phyloP scores from a whole-genome alignment of 228 moss, liverwort and hornwort genomes.

The Sphagnum fallax region DNA sequence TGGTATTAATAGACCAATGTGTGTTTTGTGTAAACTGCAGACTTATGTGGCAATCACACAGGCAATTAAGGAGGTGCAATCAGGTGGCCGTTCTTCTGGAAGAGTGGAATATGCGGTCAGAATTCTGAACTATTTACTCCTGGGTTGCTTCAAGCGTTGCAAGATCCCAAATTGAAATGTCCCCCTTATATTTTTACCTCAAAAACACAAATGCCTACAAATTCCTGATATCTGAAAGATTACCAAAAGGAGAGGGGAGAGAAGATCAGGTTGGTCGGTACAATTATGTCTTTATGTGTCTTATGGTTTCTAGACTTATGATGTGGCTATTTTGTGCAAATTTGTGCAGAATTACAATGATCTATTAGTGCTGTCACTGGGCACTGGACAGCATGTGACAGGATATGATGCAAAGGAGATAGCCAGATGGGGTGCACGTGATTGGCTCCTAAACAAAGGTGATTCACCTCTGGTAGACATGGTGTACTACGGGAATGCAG shows the following conservation, averaged over 20 bases:
- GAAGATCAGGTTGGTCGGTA: too few relatives aligned
- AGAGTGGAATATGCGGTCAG: constrained; percentile 16
- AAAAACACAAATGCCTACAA: too few relatives aligned
- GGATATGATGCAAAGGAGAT: constrained; percentile 45
- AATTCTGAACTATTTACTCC: background rate
- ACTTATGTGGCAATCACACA: constrained; percentile 39
- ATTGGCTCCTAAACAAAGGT: constrained; percentile 53
- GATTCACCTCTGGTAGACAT: constrained; percentile 57
- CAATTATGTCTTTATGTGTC: too few relatives aligned
- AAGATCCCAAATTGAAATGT: too few relatives aligned
- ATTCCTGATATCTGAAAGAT: too few relatives aligned
- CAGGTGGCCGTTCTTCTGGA: constrained; percentile 8
- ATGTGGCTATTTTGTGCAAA: background rate
- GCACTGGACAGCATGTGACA: constrained; percentile 47
- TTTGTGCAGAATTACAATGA: constrained; percentile 46
- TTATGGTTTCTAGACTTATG: too few relatives aligned
- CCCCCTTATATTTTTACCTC: too few relatives aligned
- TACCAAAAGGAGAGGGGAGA: too few relatives aligned
- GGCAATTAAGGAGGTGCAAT: constrained; percentile 25
- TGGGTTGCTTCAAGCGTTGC: too few relatives aligned
- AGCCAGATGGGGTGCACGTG: constrained; percentile 37
- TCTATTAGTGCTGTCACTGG: constrained; percentile 51
- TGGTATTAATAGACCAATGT: too few relatives aligned
- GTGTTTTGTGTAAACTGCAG: background rate
- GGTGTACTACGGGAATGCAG: constrained; percentile 50